Evolutionary conservation across 2,329 filamentous ascomycete species (phyloP), one percentile per base, ranked within the genome.

Genomic region (Fusarium sp.): DNA sequence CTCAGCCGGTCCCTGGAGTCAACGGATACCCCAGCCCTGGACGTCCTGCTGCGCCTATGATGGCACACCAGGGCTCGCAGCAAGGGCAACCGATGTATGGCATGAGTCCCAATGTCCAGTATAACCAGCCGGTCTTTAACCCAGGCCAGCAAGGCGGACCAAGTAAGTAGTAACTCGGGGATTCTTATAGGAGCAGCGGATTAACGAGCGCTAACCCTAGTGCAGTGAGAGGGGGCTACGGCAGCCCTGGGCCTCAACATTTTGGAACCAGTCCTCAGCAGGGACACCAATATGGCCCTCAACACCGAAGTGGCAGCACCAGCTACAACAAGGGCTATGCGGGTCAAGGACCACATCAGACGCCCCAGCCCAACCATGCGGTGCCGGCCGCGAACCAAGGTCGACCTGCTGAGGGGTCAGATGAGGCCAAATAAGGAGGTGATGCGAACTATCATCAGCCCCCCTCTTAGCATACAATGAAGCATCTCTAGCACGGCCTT

Each of bases 21-120:
- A 91, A 90, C 73, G 93, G 93, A 14, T 97, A 92, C 76, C 92
- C 93, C n/a, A 97, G 95, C 77, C 95, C 95, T 1, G 90, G 93
- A 61, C 88, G 93, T 51, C 89, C 90, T 27, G 78, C 83, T 18
- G 93, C 96, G 11, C 90, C 93, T 2, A 93, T 96, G 90, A 98
- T 98, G 95, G 92, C 90, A 75, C 94, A 94, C 71, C 93, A 97
- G 81, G 93, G 93, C 60, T 97, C 94, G 27, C 95, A 97, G 76
- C 94, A 97, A 78, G 93, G 94, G 40, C 93, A 96, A 77, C 89
- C 83, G 74, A 88, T 84, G 81, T 94, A 87, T 83, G 91, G 87
- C 69, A 92, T 94, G 90, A 91, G 90, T 74, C 90, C 90, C 44
- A 89, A 85, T 58, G 86, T 90, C 79, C 90, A 90, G 76, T 92